Conservation (phyloP, 1,284 basidiomycete species). For the Ustilago lituana region DNA sequence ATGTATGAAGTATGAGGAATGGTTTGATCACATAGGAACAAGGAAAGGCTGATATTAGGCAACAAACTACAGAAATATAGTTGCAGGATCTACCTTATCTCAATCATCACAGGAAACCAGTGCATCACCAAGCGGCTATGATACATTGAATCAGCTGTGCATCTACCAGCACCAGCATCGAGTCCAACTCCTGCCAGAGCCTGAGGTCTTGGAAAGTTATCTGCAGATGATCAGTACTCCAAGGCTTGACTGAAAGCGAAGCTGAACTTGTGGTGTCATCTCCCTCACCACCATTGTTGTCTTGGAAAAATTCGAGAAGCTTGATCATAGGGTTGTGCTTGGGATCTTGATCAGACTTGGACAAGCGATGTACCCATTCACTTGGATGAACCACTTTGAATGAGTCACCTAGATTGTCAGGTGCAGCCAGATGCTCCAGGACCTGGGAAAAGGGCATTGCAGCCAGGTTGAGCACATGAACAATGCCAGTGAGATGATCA, state of each 20-base stretch:
- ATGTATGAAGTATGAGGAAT: too few species aligned
- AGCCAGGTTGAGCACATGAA: constrained; percentile 25
- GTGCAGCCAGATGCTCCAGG: constrained; percentile 71
- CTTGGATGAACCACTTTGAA: constrained; percentile 79
- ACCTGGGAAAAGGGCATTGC: constrained; percentile 71
- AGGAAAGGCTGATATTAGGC: too few species aligned
- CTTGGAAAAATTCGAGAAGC: constrained; percentile 69
- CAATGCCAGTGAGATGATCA: constrained; percentile 1
- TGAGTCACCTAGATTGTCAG: constrained; percentile 73
- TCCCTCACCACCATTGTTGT: constrained; percentile 7
- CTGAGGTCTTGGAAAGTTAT: constrained; percentile 6
- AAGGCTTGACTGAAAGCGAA: background rate
- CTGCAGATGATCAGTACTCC: background rate
- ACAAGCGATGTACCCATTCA: constrained; percentile 71
- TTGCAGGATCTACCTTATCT: too few species aligned
- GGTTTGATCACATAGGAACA: too few species aligned
- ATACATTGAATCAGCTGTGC: constrained; percentile 8
- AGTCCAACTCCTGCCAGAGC: background rate
- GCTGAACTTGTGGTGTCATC: background rate
- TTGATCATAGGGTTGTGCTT: constrained; percentile 71
- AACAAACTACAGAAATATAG: too few species aligned
- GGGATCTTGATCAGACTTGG: constrained; percentile 69
- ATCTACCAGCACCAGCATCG: constrained; percentile 6
- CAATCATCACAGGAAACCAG: constrained; percentile 19
- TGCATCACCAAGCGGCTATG: constrained; percentile 10